Evolutionary conservation across 306 rosid species (phyloP), one percentile per base, ranked within the genome.

Genomic region (Casuarina glauca): DNA sequence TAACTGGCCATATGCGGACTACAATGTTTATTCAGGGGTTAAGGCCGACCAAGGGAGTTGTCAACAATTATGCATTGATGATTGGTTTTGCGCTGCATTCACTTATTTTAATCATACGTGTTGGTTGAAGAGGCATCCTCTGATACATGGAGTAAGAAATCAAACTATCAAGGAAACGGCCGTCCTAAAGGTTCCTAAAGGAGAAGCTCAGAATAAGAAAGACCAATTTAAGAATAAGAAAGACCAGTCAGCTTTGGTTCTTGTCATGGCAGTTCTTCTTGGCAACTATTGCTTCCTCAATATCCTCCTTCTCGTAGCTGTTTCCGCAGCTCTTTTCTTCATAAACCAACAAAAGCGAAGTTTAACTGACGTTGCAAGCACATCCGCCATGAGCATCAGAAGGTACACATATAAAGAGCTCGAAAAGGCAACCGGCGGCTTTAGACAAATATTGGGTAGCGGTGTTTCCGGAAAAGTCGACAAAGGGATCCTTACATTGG

Each of bases 271-370:
- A 39, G 51, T 84, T 32, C 74, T 84, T 3, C 77, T 84, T n/a
- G 82, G 87, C 10, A 73, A 82, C 77, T 84, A 82, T 6, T 71
- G 62, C 8, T 52, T 80, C 55, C 48, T 84, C 54, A 84, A 80
- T 69, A 32, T 84, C 26, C 15, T 84, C 19, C 61, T 77, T 5
- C 2, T 70, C 4, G 0, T 49, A 11, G 45, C 43, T 36, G 32
- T 44, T 50, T 50, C 39, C 6, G 74, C 48, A 50, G 66, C 74
- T 54, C 36, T 53, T 41, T 13, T 66, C 43, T 68, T 26, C 69
- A 53, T 70, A 6, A 5, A 49, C 26, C 43, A 12, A 12, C 48
- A 9, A 26, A 70, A 49, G 45, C 13, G 11, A 4, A 70, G 49
- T 70, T 54, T 5, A 13, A n/a, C 38, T 39, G 1, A 9, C 9